Evolutionary conservation across 1,284 basidiomycete genomes (phyloP).

Genomic region (Ustilago vetiveriae): DNA sequence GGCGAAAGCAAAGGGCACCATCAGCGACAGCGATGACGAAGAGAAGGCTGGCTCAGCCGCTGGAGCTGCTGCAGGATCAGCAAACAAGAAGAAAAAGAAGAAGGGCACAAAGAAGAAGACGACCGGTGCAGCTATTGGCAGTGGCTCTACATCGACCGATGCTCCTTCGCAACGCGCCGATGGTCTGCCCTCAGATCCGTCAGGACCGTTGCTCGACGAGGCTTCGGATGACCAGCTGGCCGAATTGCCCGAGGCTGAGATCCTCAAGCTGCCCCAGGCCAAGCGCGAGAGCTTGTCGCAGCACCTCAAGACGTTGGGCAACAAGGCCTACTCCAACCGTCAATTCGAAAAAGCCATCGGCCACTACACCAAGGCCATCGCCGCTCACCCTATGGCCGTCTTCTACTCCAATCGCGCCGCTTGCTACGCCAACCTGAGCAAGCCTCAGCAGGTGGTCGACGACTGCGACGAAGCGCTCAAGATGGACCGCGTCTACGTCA

Average conservation of each 20-base stretch:
- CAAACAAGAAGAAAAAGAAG: constrained; percentile 57
- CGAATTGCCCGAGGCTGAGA: constrained; percentile 54
- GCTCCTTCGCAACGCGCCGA: constrained; percentile 29
- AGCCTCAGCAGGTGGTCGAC: constrained; percentile 83
- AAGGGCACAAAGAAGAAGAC: constrained; percentile 59
- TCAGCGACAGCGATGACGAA: constrained; percentile 34
- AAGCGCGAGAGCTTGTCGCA: constrained; percentile 77
- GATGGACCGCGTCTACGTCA: constrained; percentile 87
- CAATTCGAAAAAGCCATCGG: constrained; percentile 81
- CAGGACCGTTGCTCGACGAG: constrained; percentile 63
- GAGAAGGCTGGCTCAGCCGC: constrained; percentile 45
- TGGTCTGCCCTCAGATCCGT: constrained; percentile 29
- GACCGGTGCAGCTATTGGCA: constrained; percentile 4
- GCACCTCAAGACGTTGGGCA: constrained; percentile 86
- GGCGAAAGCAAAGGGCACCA: constrained; percentile 29
- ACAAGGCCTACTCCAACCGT: constrained; percentile 83
- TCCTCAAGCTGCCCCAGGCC: constrained; percentile 54
- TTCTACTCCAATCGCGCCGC: constrained; percentile 98
- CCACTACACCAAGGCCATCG: constrained; percentile 81
- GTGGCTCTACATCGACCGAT: constrained; percentile 21
- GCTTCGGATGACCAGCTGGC: constrained; percentile 60
- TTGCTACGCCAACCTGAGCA: constrained; percentile 89
- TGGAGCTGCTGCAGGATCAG: constrained; percentile 20
- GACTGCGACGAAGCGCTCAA: constrained; percentile 91
- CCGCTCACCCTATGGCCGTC: constrained; percentile 90